Evolutionary conservation across 257 asterid species (phyloP), one percentile per base, ranked within the genome.

Genomic region (Penstemon eatonii): DNA sequence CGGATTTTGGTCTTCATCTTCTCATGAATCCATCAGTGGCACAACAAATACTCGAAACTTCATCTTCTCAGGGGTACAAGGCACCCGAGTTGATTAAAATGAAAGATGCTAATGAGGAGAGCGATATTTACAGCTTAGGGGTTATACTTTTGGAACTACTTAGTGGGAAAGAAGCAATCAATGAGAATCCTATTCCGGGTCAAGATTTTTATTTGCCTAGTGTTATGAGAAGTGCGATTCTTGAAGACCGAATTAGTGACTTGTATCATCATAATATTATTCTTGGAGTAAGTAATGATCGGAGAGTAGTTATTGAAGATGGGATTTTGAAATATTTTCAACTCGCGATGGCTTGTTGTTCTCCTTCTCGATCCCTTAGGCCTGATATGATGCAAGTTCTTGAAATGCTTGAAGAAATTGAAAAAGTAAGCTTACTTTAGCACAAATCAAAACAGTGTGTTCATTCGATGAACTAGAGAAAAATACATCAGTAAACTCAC

Each of bases 291-390:
- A 82, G 72, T 65, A 62, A 73, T 4, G 89, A 76, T 45, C 74
- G 77, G 76, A 73, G 71, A 66, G 78, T 61, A 0, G 73, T 36
- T 5, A 75, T 58, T 0, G 86, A 90, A 75, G 91, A 84, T 66
- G 67, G 77, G 33, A 61, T 89, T 51, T 55, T 84, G 61, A 73
- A 77, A 74, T 71, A 81, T 65, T 89, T 85, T 79, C 91, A 86
- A 52, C 87, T 92, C 6, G 95, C 98, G 0, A 79, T 85, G 94
- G 95, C 92, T 67, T 90, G 96, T 65, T 92, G 98, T 60, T 86
- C 96, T 7, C 93, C 91, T 3, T 80, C 91, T 7, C 89, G 86
- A 60, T 67, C 84, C 60, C 89, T 83, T 8, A 75, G 97, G 75
- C 98, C 98, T 8, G 73, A 72, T 50, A 68, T 70, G 8, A 82